Percentiles rank a stretch among this genome's conserved stretches.
phyloP scores from a whole-genome alignment of 1,284 basidiomycete genomes.

The Meripilus lineatus region DNA sequence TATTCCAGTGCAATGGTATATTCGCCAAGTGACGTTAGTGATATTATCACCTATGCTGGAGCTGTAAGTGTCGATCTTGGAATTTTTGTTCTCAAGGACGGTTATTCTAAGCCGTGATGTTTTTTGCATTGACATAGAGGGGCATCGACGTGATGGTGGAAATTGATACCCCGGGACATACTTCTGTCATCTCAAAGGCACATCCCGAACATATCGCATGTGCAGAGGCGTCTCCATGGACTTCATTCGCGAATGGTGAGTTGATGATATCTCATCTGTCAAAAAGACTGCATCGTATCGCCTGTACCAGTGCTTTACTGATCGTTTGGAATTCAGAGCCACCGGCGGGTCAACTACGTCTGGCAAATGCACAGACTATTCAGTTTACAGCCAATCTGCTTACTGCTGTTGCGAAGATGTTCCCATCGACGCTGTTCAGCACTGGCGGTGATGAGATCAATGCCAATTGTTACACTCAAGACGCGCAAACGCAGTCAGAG shows the following conservation, averaged over 20 bases:
- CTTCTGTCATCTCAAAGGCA: constrained; percentile 57
- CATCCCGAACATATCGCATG: constrained; percentile 78
- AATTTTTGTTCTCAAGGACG: background rate
- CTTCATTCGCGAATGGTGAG: constrained; percentile 52
- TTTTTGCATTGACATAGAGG: constrained; percentile 35
- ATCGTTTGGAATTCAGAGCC: constrained; percentile 42
- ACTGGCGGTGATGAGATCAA: constrained; percentile 87
- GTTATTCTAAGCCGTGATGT: too few relatives aligned
- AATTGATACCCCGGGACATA: constrained; percentile 79
- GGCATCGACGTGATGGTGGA: constrained; percentile 78
- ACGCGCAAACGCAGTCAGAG: constrained; percentile 50
- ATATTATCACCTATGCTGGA: constrained; percentile 69
- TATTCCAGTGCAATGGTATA: constrained; percentile 60
- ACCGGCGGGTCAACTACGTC: constrained; percentile 76
- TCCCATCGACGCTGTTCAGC: constrained; percentile 62
- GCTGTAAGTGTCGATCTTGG: constrained; percentile 40
- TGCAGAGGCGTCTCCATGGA: constrained; percentile 57
- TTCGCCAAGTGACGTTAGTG: constrained; percentile 49
- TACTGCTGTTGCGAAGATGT: constrained; percentile 34
- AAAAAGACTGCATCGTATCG: constrained; percentile 1
- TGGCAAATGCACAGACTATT: constrained; percentile 44
- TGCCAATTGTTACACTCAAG: constrained; percentile 59
- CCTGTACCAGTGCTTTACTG: background rate
- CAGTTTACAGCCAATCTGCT: constrained; percentile 46
- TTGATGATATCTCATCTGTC: constrained; percentile 1